Percentiles rank a stretch among this genome's conserved stretches.
phyloP scores from a whole-genome alignment of 2,329 filamentous ascomycete species.

The Nectriaceae sp. region DNA sequence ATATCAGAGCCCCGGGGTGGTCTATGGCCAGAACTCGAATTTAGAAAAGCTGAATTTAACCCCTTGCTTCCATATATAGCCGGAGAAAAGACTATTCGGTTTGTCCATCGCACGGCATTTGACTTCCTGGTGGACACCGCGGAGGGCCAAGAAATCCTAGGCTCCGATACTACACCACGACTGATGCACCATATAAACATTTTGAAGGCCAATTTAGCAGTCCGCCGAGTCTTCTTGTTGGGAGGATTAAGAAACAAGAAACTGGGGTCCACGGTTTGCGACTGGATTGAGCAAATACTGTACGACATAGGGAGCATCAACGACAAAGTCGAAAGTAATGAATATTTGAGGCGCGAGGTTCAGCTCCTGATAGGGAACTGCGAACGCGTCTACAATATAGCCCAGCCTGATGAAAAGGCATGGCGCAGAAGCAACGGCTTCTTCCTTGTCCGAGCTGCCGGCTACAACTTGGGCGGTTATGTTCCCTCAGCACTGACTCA shows the following conservation, averaged over 20 bases:
- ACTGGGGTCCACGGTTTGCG: neutral
- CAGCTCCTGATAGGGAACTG: neutral
- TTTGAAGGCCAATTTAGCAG: neutral
- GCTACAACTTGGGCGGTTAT: neutral
- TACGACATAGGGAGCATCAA: neutral
- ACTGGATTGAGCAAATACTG: neutral
- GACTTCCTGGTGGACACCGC: neutral
- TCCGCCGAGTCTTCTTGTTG: neutral
- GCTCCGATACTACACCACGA: neutral
- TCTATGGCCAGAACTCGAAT: neutral
- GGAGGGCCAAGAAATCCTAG: neutral
- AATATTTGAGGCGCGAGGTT: neutral
- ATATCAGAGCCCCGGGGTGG: neutral
- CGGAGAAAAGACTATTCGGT: neutral
- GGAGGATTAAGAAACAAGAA: neutral
- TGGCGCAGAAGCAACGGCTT: neutral
- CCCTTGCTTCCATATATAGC: neutral
- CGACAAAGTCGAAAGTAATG: neutral
- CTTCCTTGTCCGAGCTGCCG: neutral
- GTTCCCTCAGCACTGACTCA: neutral
- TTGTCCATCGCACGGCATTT: neutral
- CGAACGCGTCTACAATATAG: neutral
- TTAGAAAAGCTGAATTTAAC: neutral
- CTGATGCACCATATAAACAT: neutral
- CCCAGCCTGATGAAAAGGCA: neutral